Conservation (phyloP, 2,329 filamentous ascomycete species). For the Aspergillus vadensis region DNA sequence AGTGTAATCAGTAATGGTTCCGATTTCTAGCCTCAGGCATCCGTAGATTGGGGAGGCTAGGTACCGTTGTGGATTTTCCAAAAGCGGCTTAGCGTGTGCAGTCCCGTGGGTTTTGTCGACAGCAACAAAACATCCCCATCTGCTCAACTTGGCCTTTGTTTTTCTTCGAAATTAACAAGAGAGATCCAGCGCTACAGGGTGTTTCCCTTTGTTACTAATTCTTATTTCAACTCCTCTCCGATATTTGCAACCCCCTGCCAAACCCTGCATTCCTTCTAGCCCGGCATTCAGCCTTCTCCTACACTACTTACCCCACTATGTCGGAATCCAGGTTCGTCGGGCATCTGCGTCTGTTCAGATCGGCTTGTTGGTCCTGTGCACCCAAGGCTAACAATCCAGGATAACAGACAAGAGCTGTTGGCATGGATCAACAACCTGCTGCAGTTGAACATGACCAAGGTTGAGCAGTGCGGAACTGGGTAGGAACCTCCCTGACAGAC, state of each 20-base stretch:
- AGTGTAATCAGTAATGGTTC: too few species aligned
- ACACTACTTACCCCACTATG: constrained; percentile 52
- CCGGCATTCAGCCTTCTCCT: neutral
- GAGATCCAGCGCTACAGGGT: neutral
- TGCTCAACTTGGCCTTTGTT: constrained; percentile 15
- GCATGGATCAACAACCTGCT: constrained; percentile 97
- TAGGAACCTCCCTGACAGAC: constrained; percentile 49
- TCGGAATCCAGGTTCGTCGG: constrained; percentile 63
- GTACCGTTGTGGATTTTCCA: constrained; percentile 24
- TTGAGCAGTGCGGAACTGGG: constrained; percentile 99
- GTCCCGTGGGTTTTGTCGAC: constrained; percentile 30
- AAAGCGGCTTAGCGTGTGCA: constrained; percentile 22
- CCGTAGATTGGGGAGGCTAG: neutral
- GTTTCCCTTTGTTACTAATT: constrained; percentile 4
- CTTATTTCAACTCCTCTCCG: neutral
- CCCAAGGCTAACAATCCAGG: neutral
- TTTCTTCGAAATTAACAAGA: constrained; percentile 19
- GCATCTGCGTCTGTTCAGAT: neutral
- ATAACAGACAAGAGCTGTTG: constrained; percentile 86
- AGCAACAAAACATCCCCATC: constrained; percentile 28
- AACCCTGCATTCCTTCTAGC: neutral
- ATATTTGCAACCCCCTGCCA: neutral
- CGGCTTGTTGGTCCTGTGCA: neutral
- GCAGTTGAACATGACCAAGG: constrained; percentile 96
- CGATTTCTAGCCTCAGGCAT: constrained; percentile 13